Evolutionary conservation across 2,329 filamentous ascomycete species (phyloP), one percentile per base, ranked within the genome.

Genomic region (Beauveria asiatica): DNA sequence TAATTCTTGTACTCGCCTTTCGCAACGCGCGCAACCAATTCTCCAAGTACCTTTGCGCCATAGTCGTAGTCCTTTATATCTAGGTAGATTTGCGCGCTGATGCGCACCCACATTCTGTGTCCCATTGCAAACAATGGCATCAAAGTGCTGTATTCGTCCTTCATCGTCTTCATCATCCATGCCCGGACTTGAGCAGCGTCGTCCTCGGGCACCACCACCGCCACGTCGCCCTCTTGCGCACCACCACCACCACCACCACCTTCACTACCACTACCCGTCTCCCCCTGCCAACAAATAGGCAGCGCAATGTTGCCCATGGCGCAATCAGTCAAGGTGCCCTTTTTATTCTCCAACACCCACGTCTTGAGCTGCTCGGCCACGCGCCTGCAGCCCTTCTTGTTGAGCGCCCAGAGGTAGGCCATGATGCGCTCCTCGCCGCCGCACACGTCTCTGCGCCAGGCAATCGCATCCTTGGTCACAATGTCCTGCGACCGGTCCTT

Each of bases 21-120:
- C 2, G 65, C 69, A 6, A 78, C 75, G 61, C 78, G 71, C 56
- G 72, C 69, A 60, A 73, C 75, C 16, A 83, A 50, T 42, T 76
- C 72, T 69, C 82, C 81, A 67, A 94, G 71, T 9, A 81, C 75
- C 55, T 76, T 69, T 0, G 80, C 89, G 4, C 81, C 80, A 82
- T 83, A 89, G 69, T 87, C 83, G 68, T 94, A 96, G 72, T 97
- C 92, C 13, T 79, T 78, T 64, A 87, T 70, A 27, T 90, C 90
- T n/a, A 97, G 74, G 70, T 94, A 97, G 0, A 94, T 81, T 77
- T 96, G 92, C 16, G 83, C 90, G 69, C 88, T 92, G 52, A 96
- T 68, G 53, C 93, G 77, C 0, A 81, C 78, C 88, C 88, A 96
- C 70, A 86, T 82, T 57, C 78, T 78, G 0, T 80, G 81, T 0